These are phyloP conservation scores for Phytophthora lateralis DNA, from an alignment of 352 stramenopile species.

Conservation along the genomic window DNA sequence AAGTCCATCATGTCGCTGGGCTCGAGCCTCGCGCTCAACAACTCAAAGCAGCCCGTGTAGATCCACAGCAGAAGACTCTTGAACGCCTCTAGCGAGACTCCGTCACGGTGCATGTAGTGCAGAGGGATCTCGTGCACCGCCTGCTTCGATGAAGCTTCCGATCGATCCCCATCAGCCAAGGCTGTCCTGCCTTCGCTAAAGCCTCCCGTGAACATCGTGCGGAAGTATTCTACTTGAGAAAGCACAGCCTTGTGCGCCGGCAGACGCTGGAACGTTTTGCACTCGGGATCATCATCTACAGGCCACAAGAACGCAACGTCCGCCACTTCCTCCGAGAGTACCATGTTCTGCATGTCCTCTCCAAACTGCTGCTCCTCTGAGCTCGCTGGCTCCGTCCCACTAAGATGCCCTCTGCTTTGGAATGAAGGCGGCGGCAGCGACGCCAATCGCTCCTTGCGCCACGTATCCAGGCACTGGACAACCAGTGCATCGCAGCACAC, in stretches of 20 bases:
- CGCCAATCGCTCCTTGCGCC: conserved; percentile 45
- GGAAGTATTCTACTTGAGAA: conserved; percentile 82
- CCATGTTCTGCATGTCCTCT: conserved; percentile 57
- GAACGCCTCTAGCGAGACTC: conserved; percentile 70
- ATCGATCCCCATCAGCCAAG: background rate
- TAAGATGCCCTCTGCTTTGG: conserved; percentile 16
- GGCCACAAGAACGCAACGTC: conserved; percentile 85
- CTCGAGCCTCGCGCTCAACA: conserved; percentile 44
- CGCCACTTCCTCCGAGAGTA: conserved; percentile 49
- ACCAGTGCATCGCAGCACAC: conserved; percentile 61
- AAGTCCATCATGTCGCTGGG: conserved; percentile 76
- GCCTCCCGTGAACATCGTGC: conserved; percentile 80
- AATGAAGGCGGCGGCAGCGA: conserved; percentile 27
- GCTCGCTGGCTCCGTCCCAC: conserved; percentile 23
- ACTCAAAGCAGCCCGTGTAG: conserved; percentile 68
- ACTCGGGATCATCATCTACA: conserved; percentile 30
- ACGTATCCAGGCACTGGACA: conserved; percentile 56
- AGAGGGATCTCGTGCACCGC: conserved; percentile 62
- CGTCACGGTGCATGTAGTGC: conserved; percentile 75
- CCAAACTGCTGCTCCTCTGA: conserved; percentile 51
- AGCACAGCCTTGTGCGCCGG: conserved; percentile 77
- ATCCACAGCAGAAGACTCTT: conserved; percentile 68
- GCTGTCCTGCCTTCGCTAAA: conserved; percentile 67
- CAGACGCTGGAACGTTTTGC: conserved; percentile 39
- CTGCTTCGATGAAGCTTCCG: background rate